Evolutionary conservation across 140 eudicot genomes (phyloP).

Genomic region (Ambrosia hybrid): DNA sequence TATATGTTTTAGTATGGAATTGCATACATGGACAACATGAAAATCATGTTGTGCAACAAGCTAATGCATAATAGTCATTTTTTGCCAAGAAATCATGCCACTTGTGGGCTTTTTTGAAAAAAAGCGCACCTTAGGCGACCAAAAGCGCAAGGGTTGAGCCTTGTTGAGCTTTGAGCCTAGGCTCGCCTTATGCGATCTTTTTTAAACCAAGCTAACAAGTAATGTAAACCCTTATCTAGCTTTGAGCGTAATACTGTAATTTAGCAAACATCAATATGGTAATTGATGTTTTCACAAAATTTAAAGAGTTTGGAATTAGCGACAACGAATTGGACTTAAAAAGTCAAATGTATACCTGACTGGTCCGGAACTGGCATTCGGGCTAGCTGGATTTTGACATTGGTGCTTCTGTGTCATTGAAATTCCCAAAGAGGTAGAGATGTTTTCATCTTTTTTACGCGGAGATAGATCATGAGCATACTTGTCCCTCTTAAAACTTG

Average conservation of each 20-base stretch:
- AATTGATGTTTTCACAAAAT: neutral
- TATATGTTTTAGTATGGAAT: no score
- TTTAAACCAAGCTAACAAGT: no score
- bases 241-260: no score
- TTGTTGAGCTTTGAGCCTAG: no score
- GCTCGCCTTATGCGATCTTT: no score
- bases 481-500: conserved; percentile 31
- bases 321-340: neutral
- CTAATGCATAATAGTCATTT: no score
- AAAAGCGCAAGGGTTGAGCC: no score
- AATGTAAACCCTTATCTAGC: neutral
- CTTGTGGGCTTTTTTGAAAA: no score
- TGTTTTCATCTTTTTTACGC: conserved; percentile 22
- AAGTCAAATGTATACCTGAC: conserved; percentile 40
- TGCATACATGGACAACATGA: no score
- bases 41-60: no score
- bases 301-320: neutral
- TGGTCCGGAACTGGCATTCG: conserved; percentile 32
- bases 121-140: no score
- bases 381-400: conserved; percentile 18
- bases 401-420: conserved; percentile 25
- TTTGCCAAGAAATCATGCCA: no score
- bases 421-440: conserved; percentile 18
- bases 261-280: neutral
- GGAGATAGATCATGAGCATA: conserved; percentile 27